Evolutionary conservation across 2,329 filamentous ascomycete species (phyloP).

Genomic region (Ophiostoma novo-ulmi): DNA sequence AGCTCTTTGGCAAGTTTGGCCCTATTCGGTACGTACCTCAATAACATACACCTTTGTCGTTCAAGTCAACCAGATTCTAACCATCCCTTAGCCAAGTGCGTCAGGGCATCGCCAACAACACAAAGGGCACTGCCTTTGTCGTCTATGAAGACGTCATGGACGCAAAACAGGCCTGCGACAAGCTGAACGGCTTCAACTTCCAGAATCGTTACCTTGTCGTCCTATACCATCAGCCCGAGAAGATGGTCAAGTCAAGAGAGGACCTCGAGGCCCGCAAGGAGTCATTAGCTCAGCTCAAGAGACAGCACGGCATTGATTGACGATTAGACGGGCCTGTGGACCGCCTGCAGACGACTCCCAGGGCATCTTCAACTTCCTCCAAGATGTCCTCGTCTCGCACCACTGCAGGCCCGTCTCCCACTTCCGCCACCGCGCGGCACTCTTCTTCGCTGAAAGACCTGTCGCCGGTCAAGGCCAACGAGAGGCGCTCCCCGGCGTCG

Average conservation of each 20-base stretch:
- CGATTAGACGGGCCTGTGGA: constrained; percentile 66
- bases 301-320: constrained; percentile 98
- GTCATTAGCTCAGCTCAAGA: constrained; percentile 96
- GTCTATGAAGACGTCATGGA: constrained; percentile 99
- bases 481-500: constrained; percentile 1
- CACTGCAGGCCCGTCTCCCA: constrained; percentile 59
- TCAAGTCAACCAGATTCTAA: constrained; percentile 10
- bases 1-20: constrained; percentile 96
- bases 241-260: constrained; percentile 77
- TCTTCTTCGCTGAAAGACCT: constrained; percentile 30
- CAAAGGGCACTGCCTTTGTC: constrained; percentile 97
- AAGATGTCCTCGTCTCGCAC: constrained; percentile 32
- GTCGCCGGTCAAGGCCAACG: constrained; percentile 26
- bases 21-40: constrained; percentile 70
- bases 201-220: constrained; percentile 96
- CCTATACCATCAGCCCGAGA: constrained; percentile 61
- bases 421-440: constrained; percentile 38
- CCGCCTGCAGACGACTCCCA: constrained; percentile 39
- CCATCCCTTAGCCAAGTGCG: constrained; percentile 74
- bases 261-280: constrained; percentile 90
- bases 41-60: background rate
- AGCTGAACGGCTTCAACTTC: constrained; percentile 99
- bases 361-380: constrained; percentile 3
- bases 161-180: constrained; percentile 97
- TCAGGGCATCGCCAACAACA: constrained; percentile 93